These are phyloP conservation scores for Penicillium odoratum DNA, from an alignment of 495 filamentous ascomycete genomes.

Conservation along the genomic window DNA sequence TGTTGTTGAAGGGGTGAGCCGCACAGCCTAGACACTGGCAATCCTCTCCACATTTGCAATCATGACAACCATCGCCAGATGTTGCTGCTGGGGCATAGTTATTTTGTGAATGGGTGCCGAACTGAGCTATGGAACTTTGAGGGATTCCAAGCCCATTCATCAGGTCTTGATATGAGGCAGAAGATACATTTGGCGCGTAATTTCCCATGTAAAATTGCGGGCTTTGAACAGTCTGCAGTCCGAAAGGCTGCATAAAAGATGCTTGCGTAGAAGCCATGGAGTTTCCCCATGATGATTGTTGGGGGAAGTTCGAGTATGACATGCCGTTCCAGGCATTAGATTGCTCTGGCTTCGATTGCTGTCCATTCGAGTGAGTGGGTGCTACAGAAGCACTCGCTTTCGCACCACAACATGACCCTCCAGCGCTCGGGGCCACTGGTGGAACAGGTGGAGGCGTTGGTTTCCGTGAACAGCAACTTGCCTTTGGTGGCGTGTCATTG, in stretches of 20 bases:
- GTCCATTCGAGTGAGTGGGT: not conserved
- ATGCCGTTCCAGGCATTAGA: constrained; percentile 5
- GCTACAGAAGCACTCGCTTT: constrained; percentile 14
- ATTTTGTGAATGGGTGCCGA: constrained; percentile 10
- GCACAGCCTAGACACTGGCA: constrained; percentile 71
- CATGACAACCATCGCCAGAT: constrained; percentile 37
- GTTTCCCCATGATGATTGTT: constrained; percentile 23
- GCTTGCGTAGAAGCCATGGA: constrained; percentile 16
- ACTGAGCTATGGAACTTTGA: constrained; percentile 19
- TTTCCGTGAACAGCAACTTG: not conserved
- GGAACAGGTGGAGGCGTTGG: not conserved
- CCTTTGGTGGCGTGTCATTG: too few species aligned
- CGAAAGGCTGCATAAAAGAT: constrained; percentile 21
- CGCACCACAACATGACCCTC: constrained; percentile 35
- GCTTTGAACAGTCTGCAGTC: constrained; percentile 13
- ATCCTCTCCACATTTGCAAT: constrained; percentile 64
- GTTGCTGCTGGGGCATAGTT: constrained; percentile 7
- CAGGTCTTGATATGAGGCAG: constrained; percentile 14
- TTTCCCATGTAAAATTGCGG: constrained; percentile 18
- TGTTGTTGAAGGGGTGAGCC: constrained; percentile 69
- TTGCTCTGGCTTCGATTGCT: constrained; percentile 1
- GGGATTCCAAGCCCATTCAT: constrained; percentile 22
- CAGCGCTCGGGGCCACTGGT: constrained; percentile 9
- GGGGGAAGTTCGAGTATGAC: constrained; percentile 18
- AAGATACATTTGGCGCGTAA: constrained; percentile 15